Evolutionary conservation across 2,329 filamentous ascomycete species (phyloP).

Genomic region (Ophiocordyceps sinensis): DNA sequence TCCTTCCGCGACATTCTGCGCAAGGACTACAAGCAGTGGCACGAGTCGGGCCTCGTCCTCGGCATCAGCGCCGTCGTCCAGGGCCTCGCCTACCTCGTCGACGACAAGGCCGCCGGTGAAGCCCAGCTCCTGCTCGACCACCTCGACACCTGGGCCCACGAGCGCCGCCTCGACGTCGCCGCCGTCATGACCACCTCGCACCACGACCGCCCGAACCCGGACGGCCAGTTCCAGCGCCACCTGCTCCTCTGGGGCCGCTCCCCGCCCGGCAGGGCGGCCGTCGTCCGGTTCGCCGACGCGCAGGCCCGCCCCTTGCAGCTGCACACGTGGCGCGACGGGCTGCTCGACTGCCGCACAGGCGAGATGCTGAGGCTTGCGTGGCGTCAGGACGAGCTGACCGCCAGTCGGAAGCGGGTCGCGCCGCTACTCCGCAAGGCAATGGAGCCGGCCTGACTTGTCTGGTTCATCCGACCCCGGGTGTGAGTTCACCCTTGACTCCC

Average conservation of each 20-base stretch:
- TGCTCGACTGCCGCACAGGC: constrained; percentile 20
- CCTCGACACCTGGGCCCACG: constrained; percentile 37
- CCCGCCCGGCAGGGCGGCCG: constrained; percentile 31
- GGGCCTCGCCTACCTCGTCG: constrained; percentile 43
- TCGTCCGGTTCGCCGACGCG: constrained; percentile 36
- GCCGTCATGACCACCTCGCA: constrained; percentile 56
- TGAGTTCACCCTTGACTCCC: no score
- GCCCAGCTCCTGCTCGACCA: constrained; percentile 29
- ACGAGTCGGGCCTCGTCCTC: constrained; percentile 37
- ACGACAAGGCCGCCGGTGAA: constrained; percentile 27
- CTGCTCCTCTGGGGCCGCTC: constrained; percentile 51
- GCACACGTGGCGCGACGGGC: constrained; percentile 34
- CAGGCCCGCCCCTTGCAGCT: constrained; percentile 38
- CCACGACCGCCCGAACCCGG: constrained; percentile 9
- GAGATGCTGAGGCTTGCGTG: constrained; percentile 42
- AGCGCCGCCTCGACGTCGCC: constrained; percentile 45
- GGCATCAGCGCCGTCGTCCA: constrained; percentile 56
- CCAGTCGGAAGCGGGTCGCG: constrained; percentile 55
- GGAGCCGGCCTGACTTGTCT: constrained; percentile 11
- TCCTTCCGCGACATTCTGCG: constrained; percentile 52
- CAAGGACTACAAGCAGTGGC: constrained; percentile 80
- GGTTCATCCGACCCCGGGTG: no score
- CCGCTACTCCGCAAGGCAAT: constrained; percentile 48
- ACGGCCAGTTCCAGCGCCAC: constrained; percentile 47
- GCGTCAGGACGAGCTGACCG: constrained; percentile 47